Conservation (phyloP, 305 asterid species). For the Fraxinus xanthoxyloides region DNA sequence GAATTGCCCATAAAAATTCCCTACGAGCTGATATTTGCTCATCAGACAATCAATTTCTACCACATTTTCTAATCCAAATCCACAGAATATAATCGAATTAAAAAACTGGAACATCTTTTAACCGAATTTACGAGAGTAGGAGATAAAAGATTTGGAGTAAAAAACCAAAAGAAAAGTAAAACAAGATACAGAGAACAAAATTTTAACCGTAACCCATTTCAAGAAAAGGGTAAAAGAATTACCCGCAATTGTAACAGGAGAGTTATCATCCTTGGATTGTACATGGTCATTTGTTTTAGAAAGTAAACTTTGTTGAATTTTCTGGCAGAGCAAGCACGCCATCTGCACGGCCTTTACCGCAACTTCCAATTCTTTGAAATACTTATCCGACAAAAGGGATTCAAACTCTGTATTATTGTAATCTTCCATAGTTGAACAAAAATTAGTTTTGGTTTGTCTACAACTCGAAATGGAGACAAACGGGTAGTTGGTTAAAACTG, state of each 20-base stretch:
- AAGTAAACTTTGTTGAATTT: conserved; percentile 51
- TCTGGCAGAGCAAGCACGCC: conserved; percentile 70
- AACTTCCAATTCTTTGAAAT: conserved; percentile 51
- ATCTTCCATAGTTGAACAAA: conserved; percentile 37
- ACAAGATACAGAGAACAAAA: neutral
- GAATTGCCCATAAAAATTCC: neutral
- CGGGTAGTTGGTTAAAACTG: conserved; percentile 6
- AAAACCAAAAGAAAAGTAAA: neutral
- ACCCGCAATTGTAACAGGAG: conserved; percentile 90
- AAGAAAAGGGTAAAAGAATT: conserved; percentile 12
- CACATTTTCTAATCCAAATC: neutral
- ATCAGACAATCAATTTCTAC: neutral
- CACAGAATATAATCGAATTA: neutral
- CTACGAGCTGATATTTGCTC: neutral
- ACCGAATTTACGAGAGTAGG: neutral
- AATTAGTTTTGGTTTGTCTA: conserved; percentile 13
- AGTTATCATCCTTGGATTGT: conserved; percentile 61
- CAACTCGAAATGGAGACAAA: conserved; percentile 17
- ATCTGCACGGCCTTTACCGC: conserved; percentile 85
- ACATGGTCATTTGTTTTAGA: conserved; percentile 32
- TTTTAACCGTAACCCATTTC: neutral
- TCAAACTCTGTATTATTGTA: conserved; percentile 20
- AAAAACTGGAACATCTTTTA: neutral
- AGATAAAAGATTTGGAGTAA: neutral
- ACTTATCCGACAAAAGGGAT: conserved; percentile 24